Evolutionary conservation across 148 eudicot genomes (phyloP).

Genomic region (Spergularia marina): DNA sequence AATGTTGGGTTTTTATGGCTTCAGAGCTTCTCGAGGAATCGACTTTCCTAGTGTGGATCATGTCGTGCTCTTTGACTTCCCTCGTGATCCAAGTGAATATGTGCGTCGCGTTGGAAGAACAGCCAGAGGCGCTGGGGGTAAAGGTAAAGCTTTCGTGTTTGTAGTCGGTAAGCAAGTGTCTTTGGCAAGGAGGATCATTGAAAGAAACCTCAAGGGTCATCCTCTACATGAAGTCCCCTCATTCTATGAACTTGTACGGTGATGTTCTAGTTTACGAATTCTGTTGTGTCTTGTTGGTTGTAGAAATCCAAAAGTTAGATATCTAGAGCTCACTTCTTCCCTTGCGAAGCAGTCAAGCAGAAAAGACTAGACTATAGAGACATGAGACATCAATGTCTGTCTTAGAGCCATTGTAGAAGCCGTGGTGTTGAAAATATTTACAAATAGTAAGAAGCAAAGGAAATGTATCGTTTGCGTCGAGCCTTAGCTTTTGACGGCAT

Average conservation of each 20-base stretch:
- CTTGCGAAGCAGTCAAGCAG: neutral
- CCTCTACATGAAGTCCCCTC: conserved; percentile 92
- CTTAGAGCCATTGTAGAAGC: too few relatives aligned
- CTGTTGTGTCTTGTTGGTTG: neutral
- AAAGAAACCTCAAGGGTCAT: conserved; percentile 86
- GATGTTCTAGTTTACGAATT: neutral
- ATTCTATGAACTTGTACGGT: conserved; percentile 35
- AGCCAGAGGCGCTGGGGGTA: conserved; percentile 92
- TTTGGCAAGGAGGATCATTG: conserved; percentile 75
- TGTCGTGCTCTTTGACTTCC: conserved; percentile 86
- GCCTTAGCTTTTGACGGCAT: neutral
- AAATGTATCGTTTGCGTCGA: neutral
- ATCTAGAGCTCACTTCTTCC: neutral
- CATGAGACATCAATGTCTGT: too few relatives aligned
- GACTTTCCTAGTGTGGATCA: conserved; percentile 83
- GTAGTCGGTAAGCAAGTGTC: conserved; percentile 97
- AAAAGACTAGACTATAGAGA: too few relatives aligned
- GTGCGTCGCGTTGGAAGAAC: conserved; percentile 97
- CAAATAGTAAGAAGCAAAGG: neutral
- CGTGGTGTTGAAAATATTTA: neutral
- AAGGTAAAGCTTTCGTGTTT: conserved; percentile 81
- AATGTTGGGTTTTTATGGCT: conserved; percentile 17
- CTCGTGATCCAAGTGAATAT: conserved; percentile 96
- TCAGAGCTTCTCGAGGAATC: conserved; percentile 94
- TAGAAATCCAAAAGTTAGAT: neutral